phyloP scores from a whole-genome alignment of 257 asterid species.

The Fraxinus pennsylvanica region DNA sequence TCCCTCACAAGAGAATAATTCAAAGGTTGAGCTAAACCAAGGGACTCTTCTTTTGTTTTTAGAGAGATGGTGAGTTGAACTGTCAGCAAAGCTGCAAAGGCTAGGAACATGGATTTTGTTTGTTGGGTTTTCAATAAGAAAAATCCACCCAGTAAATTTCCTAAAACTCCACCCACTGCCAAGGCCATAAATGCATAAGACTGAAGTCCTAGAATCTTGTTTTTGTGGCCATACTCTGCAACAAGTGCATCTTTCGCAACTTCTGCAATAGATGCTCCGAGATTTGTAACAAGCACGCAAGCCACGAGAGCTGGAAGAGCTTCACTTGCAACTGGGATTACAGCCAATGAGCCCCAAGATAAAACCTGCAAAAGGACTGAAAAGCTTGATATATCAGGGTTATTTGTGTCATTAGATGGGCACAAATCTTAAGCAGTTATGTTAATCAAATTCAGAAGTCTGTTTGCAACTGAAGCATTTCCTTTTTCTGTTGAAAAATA shows the following conservation, averaged over 20 bases:
- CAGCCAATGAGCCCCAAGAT: constrained; percentile 77
- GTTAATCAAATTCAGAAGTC: constrained; percentile 2
- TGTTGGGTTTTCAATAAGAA: constrained; percentile 54
- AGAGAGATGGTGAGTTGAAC: constrained; percentile 57
- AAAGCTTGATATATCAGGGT: constrained; percentile 26
- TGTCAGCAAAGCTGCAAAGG: constrained; percentile 56
- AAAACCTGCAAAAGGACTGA: constrained; percentile 77
- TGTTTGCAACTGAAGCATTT: neutral
- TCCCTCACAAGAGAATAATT: constrained; percentile 12
- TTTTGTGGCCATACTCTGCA: constrained; percentile 69
- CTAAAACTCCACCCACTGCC: constrained; percentile 75
- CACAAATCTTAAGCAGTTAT: neutral
- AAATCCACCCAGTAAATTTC: constrained; percentile 78
- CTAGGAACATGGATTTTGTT: constrained; percentile 70
- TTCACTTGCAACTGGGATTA: constrained; percentile 64
- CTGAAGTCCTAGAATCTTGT: constrained; percentile 65
- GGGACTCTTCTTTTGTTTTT: constrained; percentile 63
- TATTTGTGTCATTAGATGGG: neutral
- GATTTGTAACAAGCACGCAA: constrained; percentile 64
- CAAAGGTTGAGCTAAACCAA: constrained; percentile 50
- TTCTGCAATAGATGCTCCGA: constrained; percentile 82
- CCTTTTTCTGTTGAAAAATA: neutral
- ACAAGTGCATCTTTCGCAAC: constrained; percentile 85
- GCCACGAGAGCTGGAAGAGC: constrained; percentile 55
- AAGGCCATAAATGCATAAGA: constrained; percentile 80